Percentiles rank a stretch among this genome's conserved stretches.
Conservation (phyloP, 169 alveolate species). For the Cyclospora cayetanensis region DNA sequence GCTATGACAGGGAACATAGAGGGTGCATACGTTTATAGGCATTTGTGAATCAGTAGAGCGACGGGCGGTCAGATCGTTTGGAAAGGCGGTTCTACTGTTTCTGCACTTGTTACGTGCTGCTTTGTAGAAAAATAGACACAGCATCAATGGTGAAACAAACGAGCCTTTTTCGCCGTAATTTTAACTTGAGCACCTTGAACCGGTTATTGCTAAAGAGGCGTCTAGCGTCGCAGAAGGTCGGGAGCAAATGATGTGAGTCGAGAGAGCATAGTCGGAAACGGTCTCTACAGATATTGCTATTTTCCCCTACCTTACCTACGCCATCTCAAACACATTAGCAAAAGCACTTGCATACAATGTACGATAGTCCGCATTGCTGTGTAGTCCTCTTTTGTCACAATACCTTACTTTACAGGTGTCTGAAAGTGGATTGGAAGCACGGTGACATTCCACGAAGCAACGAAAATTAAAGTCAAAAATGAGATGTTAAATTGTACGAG, state of each 20-base stretch:
- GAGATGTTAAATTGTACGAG: constrained; percentile 90
- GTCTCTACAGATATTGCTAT: too few species aligned
- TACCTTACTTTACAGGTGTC: constrained; percentile 78
- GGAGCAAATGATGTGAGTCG: neutral
- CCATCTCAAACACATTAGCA: too few species aligned
- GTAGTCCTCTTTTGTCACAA: too few species aligned
- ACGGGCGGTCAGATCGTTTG: too few species aligned
- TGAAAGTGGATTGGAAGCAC: constrained; percentile 93
- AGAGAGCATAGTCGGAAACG: too few species aligned
- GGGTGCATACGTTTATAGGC: too few species aligned
- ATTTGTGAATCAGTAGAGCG: too few species aligned
- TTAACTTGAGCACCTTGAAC: constrained; percentile 80
- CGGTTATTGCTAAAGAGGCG: constrained; percentile 85
- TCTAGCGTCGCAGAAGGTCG: constrained; percentile 82
- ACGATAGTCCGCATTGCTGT: too few species aligned
- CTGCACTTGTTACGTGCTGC: neutral
- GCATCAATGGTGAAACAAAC: constrained; percentile 96
- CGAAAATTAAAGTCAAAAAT: constrained; percentile 96
- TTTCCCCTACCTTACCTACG: too few species aligned
- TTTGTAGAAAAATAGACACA: constrained; percentile 85
- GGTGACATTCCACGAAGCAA: constrained; percentile 93
- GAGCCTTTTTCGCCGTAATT: constrained; percentile 94
- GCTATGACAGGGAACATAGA: too few species aligned
- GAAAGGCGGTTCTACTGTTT: too few species aligned
- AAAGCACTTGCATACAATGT: too few species aligned